Evolutionary conservation across 345 rosid species (phyloP), one percentile per base, ranked within the genome.

Genomic region (Cardamine resedifolia): DNA sequence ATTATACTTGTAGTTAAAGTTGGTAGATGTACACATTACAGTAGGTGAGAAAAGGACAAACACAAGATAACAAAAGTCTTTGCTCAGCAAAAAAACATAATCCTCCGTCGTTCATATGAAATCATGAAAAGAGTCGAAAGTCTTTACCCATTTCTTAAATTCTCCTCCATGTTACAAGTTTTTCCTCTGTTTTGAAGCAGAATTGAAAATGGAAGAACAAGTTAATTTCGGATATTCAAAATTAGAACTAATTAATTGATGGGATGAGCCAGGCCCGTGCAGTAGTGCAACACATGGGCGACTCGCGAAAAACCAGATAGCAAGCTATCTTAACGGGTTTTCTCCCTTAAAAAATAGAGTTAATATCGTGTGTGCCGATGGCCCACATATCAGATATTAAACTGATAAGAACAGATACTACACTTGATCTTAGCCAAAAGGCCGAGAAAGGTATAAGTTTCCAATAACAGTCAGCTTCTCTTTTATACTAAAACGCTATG

Each of bases 361-460:
- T 51, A 51, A 51, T 66, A 66, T 66, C 71, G 26, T 52, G 38
- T 36, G 71, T 3, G 3, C 60, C 60, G 34, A 77, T 77, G 70
- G 19, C 11, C 70, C 76, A 59, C 81, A 70, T 84, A 84, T 80
- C 83, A 84, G 84, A 82, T 84, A 84, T 80, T 80, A 84, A 82
- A 84, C 83, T 80, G 86, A 82, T 85, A 82, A 82, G 84, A 82
- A 82, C 83, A 85, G 78, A 80, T 82, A 82, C 84, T 82, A 85
- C 84, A 82, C 80, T 85, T 82, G 86, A 85, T 85, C 86, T 85
- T 84, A 84, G 86, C 88, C 88, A 80, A 84, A 84, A 84, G 84
- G 88, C 86, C 83, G 59, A 68, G 72, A 68, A 55, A 55, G 53
- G 72, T 68, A 53, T 39, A 52, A 41, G 0, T 53, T 18, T 6